These are phyloP conservation scores for Blastobotrys mokoenaii DNA, from an alignment of 805 yeast genomes.

Conservation along the genomic window DNA sequence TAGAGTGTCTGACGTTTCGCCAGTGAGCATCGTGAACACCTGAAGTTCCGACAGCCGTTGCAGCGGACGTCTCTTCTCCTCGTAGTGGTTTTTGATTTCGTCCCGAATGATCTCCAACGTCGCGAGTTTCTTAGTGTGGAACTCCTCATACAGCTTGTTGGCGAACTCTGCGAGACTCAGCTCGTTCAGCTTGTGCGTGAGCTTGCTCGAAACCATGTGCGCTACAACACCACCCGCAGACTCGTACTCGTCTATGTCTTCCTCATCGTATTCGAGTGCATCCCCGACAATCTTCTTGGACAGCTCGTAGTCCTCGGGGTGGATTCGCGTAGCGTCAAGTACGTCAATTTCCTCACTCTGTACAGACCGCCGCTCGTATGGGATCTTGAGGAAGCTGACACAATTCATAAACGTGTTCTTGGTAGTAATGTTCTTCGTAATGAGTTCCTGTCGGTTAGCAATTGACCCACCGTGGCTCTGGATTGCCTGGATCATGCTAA, in stretches of 20 bases:
- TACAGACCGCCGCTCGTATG: constrained; percentile 50
- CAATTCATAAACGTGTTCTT: constrained; percentile 84
- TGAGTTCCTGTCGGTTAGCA: constrained; percentile 66
- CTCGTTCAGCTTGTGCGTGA: constrained; percentile 74
- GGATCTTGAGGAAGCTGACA: constrained; percentile 80
- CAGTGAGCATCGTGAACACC: constrained; percentile 82
- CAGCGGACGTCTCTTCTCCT: constrained; percentile 72
- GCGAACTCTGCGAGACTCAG: constrained; percentile 88
- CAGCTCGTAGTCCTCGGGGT: constrained; percentile 94
- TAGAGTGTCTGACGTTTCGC: constrained; percentile 68
- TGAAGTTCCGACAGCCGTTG: constrained; percentile 57
- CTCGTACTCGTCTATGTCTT: constrained; percentile 72
- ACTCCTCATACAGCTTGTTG: constrained; percentile 64
- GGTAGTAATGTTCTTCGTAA: constrained; percentile 69
- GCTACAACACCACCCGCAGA: constrained; percentile 76
- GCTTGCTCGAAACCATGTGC: constrained; percentile 30
- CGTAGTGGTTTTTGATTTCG: constrained; percentile 81
- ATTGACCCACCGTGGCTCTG: constrained; percentile 60
- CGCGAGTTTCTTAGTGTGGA: constrained; percentile 57
- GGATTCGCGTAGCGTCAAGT: constrained; percentile 91
- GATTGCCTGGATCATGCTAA: constrained; percentile 74
- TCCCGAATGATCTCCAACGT: constrained; percentile 77
- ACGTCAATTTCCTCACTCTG: constrained; percentile 54
- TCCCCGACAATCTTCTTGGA: constrained; percentile 98
- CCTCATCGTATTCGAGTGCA: constrained; percentile 93